Conservation (phyloP, 2,329 filamentous ascomycete species). For the Lachnellula willkommii region DNA sequence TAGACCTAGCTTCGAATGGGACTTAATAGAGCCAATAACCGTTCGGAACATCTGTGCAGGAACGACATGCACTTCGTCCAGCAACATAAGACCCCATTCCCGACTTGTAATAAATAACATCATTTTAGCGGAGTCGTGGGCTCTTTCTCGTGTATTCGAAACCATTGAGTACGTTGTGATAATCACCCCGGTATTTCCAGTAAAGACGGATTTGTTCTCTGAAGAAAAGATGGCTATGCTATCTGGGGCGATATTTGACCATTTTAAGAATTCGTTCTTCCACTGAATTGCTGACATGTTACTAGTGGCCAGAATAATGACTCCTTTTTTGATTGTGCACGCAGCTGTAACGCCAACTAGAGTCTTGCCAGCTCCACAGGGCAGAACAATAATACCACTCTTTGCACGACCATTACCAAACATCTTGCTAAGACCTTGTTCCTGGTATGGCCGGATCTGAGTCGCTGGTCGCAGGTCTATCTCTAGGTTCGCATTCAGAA, state of each 20-base stretch:
- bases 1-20: slow-evolving; percentile 89
- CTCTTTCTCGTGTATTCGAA: slow-evolving; percentile 77
- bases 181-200: slow-evolving; percentile 87
- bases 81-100: slow-evolving; percentile 95
- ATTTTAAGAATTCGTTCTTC: slow-evolving; percentile 93
- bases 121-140: slow-evolving; percentile 92
- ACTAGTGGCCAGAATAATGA: slow-evolving; percentile 91
- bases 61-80: slow-evolving; percentile 97
- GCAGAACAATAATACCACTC: slow-evolving; percentile 94
- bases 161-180: slow-evolving; percentile 99
- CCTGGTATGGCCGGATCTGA: slow-evolving; percentile 89
- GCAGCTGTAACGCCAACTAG: slow-evolving; percentile 94
- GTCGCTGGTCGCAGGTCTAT: slow-evolving; percentile 88
- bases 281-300: slow-evolving; percentile 98
- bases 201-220: slow-evolving; percentile 81
- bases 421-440: slow-evolving; percentile 98
- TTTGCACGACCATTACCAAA: slow-evolving; percentile 97
- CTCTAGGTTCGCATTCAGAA: slow-evolving; percentile 81
- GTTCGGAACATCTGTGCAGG: slow-evolving; percentile 94
- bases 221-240: slow-evolving; percentile 95
- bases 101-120: slow-evolving; percentile 86
- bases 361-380: slow-evolving; percentile 95
- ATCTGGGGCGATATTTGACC: slow-evolving; percentile 95
- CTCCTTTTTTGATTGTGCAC: slow-evolving; percentile 95
- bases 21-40: slow-evolving; percentile 87